Base-by-base conservation (phyloP, 2,329 filamentous ascomycete species). In the Aurifilum marmelostoma region DNA sequence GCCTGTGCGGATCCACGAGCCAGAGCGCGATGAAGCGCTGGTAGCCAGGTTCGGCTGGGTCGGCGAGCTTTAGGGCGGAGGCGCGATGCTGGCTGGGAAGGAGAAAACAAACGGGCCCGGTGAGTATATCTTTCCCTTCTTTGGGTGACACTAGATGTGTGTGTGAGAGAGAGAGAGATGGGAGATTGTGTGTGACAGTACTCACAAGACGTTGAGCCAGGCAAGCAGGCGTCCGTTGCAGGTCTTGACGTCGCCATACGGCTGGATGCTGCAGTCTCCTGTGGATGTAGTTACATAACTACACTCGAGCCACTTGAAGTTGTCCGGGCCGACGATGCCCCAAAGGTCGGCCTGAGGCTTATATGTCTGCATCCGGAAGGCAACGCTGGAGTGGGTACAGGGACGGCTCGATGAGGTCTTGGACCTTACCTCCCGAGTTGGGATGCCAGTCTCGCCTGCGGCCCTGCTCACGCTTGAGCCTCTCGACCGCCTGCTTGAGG, bases 21-120 rank as follows among this genome's bases (percentile, higher is more conserved):
- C 86, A 91, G 12, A 91, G 77, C 0, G 85, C 86, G 3, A 91
- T 77, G 62, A 90, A 86, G 74, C 87, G 87, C 24, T 87, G 81
- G 72, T 90, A 85, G 2, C 89, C 88, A 0, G 85, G 81, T 27
- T 79, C 82, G 0, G 83, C 82, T 3, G 75, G 76, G 73, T 91
- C 88, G 0, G 71, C 76, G 0, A 90, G 82, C 8, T 75, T 71
- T 72, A 90, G 90, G 0, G 83, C 80, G 8, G 77, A 74, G 1
- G 88, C 85, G 2, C 79, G 78, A 72, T 89, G 85, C 73, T 88
- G 86, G 29, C 60, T 63, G 60, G 41, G 34, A 8, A 34, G 14
- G 24, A 14, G 12, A 21, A 27, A 21, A 21, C 2, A 6, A 47
- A 34, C 4, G 34, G 27, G 4, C 18, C 2, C 8, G 18, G 60